Base-by-base conservation (phyloP, 495 filamentous ascomycete genomes). In the Alectoria sarmentosa region DNA sequence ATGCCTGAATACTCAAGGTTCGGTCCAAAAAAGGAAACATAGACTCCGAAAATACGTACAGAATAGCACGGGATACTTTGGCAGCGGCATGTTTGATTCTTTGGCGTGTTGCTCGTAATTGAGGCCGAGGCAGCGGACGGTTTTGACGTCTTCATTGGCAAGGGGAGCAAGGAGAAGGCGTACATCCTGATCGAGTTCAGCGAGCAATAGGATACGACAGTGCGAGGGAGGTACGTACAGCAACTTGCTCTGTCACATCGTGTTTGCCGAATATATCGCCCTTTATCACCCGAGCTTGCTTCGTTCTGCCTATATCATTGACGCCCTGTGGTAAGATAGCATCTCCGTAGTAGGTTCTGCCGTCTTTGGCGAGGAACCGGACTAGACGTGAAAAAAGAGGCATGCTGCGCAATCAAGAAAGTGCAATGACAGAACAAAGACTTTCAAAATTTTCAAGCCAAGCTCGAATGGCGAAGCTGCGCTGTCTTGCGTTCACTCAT, bases 71-170 rank as follows among this genome's bases (percentile, higher is more conserved):
- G 91, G 91, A 61, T 83, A 90, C 69, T 86, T 84, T 21, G 91
- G 91, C 52, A 90, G 79, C 1, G 89, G 84, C 74, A 92, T 82
- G 26, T 62, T 56, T 66, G 83, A 77, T 79, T 94, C 91, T 69
- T 85, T 86, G 4, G 91, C 91, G 69, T 94, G 91, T 61, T 87
- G 77, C 55, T 84, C 86, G 71, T 95, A 95, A 75, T 95, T 94
- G 28, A 94, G 77, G 21, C 91, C 90, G 37, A 96, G 71, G 67
- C 89, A 92, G 63, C 91, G 83, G 37, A 94, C 87, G 6, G 89
- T 90, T 68, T 80, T 82, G 63, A 90, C 83, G 65, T 92, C 85
- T 56, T 84, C 78, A 19, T 79, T 76, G 3, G 88, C 83, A 37
- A 95, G 72, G 5, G 90, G 90, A 3, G 88, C 75, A 21, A 93